Evolutionary conservation across 2,329 filamentous ascomycete genomes (phyloP), one percentile per base, ranked within the genome.

Genomic region (Drechslerella coelobrocha): DNA sequence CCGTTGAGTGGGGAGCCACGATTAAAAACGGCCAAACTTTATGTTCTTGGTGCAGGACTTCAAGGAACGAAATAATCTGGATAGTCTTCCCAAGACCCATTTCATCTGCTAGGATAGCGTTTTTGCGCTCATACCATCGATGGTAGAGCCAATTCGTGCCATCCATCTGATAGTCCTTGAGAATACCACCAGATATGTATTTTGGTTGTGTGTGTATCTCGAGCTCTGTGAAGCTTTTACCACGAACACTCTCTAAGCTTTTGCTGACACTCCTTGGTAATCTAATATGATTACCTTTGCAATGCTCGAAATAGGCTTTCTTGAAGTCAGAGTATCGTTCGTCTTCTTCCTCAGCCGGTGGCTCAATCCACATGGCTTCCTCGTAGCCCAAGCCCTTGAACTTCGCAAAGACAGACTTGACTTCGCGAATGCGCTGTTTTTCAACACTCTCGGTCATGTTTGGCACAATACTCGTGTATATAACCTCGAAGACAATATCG

Each of bases 1-100:
- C 96, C 0, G 94, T 99, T 0, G 93, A 88, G 77, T 97, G 97
- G 0, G 94, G 94, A 0, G 96, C 93, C 1, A 97, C 91, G 2
- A 97, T 84, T 14, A 99, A 83, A 77, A 97, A 97, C 0, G 94
- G 94, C 85, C 90, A 97, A 79, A 91, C 94, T 76, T 85, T 82
- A 76, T 86, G 83, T 31, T 83, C 80, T 73, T 81, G 79, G 2
- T 60, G 56, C 8, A 69, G 52, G 2, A 65, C 41, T 45, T 47
- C 59, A 19, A 56, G 34, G 26, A 63, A 47, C 2, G 62, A 48
- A 10, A 71, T 74, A 55, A 57, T 75, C 37, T 99, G 94, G 29
- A 99, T 91, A 0, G 94, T 99, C 81, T 99, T 99, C 29, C 94
- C 94, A 1, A 99, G 85, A 41, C 94, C 94, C 94, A 99, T 99